Evolutionary conservation across 163 green algal species (phyloP), one percentile per base, ranked within the genome.

Genomic region (Chloroidium sp.): DNA sequence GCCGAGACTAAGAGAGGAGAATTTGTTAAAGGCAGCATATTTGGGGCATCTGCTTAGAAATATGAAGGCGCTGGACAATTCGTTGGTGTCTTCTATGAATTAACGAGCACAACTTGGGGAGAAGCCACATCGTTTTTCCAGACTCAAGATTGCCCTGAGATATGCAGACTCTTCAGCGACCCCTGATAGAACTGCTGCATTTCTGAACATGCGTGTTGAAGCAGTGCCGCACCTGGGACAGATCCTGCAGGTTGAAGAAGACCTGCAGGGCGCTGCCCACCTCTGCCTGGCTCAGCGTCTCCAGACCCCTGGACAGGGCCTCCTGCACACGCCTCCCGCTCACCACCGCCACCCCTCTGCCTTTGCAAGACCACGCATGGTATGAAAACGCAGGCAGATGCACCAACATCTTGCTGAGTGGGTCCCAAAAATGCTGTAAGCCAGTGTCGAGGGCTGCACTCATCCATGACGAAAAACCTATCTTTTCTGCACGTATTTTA

Each of bases 191-290:
- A 72, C 10, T 72, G 67, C 67, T n/a, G 6, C 6, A 6, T n/a
- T 10, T 10, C 6, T 10, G 67, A 72, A 72, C 10, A 6, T 72
- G 67, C 10, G 67, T 10, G 67, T 10, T 72, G 6, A 72, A 72
- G 67, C 67, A 72, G 6, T 72, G 69, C 69, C 8, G 69, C 69
- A 76, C 69, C 8, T 76, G 6, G 3, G 57, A 14, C 69, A 98
- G 87, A 84, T 95, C 85, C 61, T 90, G 86, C 77, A 98, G 89
- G 88, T 98, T 98, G 91, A 95, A 97, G 72, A 93, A 95, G 14
- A 97, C 93, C 87, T 98, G 95, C 79, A 98, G 91, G 3, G 96
- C 93, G 59, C 87, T 93, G 79, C 94, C 95, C 68, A 98, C 93
- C 58, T 97, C 93, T 2, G 95, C 94, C 85, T 98, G 95, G 86